phyloP scores from a whole-genome alignment of 1,284 basidiomycete species.

The Leccinum griseonigrum region DNA sequence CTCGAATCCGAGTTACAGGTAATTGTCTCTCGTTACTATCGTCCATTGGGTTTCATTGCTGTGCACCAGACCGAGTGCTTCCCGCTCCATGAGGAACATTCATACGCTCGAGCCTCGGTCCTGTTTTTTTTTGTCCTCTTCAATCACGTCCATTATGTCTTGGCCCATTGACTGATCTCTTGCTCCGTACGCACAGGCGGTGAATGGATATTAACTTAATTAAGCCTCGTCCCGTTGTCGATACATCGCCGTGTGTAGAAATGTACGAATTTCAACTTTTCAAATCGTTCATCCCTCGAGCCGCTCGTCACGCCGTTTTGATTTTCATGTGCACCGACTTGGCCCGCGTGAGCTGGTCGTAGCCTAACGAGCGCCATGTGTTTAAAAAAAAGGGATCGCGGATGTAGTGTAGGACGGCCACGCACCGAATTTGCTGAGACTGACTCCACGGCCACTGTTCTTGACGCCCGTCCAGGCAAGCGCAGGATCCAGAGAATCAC shows the following conservation, averaged over 20 bases:
- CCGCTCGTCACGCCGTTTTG: slow-evolving; percentile 36
- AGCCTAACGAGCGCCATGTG: slow-evolving; percentile 43
- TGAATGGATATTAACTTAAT: background rate
- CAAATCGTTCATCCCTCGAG: background rate
- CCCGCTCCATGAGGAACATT: slow-evolving; percentile 30
- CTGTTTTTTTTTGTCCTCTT: slow-evolving; percentile 19
- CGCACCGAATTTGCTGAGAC: slow-evolving; percentile 84
- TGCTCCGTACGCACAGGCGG: background rate
- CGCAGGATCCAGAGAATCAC: slow-evolving; percentile 88
- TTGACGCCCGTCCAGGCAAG: slow-evolving; percentile 94
- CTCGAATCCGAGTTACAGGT: too few relatives aligned
- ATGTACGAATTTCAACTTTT: background rate
- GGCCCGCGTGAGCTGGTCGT: slow-evolving; percentile 74
- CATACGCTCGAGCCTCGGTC: slow-evolving; percentile 35
- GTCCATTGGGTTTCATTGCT: too few relatives aligned
- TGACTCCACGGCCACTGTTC: slow-evolving; percentile 88
- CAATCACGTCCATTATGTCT: background rate
- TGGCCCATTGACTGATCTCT: slow-evolving; percentile 7
- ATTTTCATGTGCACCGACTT: slow-evolving; percentile 82
- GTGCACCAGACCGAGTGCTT: too few relatives aligned
- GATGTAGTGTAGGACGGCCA: slow-evolving; percentile 12
- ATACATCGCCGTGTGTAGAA: background rate
- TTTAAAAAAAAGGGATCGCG: background rate
- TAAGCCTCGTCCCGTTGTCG: background rate
- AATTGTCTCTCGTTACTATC: too few relatives aligned